Conservation (phyloP, 2,329 filamentous ascomycete genomes). For the Ophiostoma piceae region DNA sequence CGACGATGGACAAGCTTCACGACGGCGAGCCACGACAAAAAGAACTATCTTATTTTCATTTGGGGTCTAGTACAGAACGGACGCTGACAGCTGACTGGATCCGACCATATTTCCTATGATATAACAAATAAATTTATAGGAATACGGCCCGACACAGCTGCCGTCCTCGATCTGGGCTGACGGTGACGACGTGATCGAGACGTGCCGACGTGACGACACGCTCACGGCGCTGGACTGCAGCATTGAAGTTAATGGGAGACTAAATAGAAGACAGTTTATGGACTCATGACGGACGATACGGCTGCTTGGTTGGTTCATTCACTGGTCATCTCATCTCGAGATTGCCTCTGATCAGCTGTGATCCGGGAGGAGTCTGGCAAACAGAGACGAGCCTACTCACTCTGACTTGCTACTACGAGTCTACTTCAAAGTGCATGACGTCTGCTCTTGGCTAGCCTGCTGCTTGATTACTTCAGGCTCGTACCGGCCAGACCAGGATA, state of each 20-base stretch:
- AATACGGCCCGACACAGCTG: conserved; percentile 1
- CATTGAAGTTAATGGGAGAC: not conserved
- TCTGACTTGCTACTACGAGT: too few relatives aligned
- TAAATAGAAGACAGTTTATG: not conserved
- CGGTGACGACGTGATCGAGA: not conserved
- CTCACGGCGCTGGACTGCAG: not conserved
- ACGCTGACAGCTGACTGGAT: not conserved
- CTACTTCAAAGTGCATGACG: not conserved
- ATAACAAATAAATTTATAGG: not conserved
- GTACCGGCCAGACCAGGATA: not conserved
- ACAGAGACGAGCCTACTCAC: too few relatives aligned
- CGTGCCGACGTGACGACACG: not conserved
- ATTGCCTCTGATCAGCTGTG: not conserved
- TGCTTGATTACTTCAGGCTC: not conserved
- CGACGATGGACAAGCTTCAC: conserved; percentile 2
- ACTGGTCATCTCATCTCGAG: not conserved
- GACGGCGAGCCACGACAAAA: not conserved
- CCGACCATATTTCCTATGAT: not conserved
- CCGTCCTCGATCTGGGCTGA: not conserved
- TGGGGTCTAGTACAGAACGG: too few relatives aligned
- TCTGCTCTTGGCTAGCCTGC: not conserved
- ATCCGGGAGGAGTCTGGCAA: not conserved
- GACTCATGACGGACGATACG: not conserved
- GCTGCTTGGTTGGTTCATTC: not conserved
- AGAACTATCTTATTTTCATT: not conserved